phyloP scores from a whole-genome alignment of 1,284 basidiomycete species.

The Apiotrichum akiyoshidainum region DNA sequence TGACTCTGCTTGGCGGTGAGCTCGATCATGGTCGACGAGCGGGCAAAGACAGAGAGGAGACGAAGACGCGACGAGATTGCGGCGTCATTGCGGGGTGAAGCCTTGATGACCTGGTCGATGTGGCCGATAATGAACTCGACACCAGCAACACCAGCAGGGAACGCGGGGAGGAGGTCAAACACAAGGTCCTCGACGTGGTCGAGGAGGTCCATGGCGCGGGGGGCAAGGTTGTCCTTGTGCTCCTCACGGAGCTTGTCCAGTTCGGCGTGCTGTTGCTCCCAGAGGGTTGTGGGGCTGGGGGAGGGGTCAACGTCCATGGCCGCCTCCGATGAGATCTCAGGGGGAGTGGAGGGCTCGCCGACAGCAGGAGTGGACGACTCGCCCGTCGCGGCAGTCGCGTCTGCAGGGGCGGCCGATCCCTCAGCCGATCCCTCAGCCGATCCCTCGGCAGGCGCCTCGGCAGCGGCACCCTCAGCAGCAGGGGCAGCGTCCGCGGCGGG shows the following conservation, averaged over 20 bases:
- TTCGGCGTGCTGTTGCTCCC: conserved; percentile 43
- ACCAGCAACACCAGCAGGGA: conserved; percentile 55
- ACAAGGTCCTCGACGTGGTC: conserved; percentile 83
- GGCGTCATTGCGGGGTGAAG: conserved; percentile 55
- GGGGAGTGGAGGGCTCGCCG: not conserved
- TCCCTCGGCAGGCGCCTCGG: conserved; percentile 1
- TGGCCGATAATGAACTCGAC: conserved; percentile 28
- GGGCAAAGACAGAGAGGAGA: conserved; percentile 69
- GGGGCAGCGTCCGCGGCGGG: not conserved
- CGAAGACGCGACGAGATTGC: conserved; percentile 75
- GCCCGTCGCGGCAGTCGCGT: not conserved
- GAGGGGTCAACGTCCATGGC: conserved; percentile 23
- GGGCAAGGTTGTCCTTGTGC: conserved; percentile 63
- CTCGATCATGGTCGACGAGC: conserved; percentile 10
- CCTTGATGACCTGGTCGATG: conserved; percentile 19
- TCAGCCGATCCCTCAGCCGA: too few species aligned
- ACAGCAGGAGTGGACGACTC: too few species aligned
- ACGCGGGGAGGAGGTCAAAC: conserved; percentile 81
- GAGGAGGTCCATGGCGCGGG: conserved; percentile 70
- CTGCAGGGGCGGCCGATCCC: not conserved
- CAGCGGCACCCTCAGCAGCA: not conserved
- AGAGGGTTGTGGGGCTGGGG: conserved; percentile 15
- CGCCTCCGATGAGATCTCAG: conserved; percentile 12
- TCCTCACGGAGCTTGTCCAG: conserved; percentile 66
- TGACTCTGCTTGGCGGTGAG: conserved; percentile 38